Base-by-base conservation (phyloP, 2,329 filamentous ascomycete species). In the Thielaviopsis ethacetica region DNA sequence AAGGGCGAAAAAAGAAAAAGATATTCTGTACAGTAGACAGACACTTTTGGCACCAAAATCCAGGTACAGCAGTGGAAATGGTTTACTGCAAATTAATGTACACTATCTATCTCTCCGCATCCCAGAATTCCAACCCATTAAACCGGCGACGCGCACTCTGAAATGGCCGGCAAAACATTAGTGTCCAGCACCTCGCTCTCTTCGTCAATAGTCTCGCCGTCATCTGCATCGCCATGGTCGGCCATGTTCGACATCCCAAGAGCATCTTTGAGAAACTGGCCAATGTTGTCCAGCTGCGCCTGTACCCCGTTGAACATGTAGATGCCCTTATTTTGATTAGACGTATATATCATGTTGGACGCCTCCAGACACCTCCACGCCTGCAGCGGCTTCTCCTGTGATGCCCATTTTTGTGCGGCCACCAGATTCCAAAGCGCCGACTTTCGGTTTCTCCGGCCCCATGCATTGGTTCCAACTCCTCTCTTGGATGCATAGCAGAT, bases 391-490 rank as follows among this genome's bases (percentile, higher is more conserved):
- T 91, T 91, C 38, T 80, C 82, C 62, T 91, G 80, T 56, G 79
- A 79, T 58, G 91, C 75, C 93, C 93, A 98, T 1, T 83, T 79
- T 65, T 95, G 86, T 0, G 90, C 84, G 1, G 88, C 86, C 47
- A 95, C 77, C 22, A 93, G 78, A 64, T 84, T 86, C 91, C 91
- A 98, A 63, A 95, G 80, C 0, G 88, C 93, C 1, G 91, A 87
- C 73, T 96, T 98, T 54, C 93, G 79, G 61, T 78, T 79, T 62
- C 91, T 79, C 9, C 79, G 77, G 17, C 91, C 90, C 76, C 84
- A 86, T 44, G 74, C 74, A 62, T 83, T 79, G 9, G 78, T 80
- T 1, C 85, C 84, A 3, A 82, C 72, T 2, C 86, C 84, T 26
- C 77, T 77, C 64, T 87, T 88, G 2, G 86, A 83, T 0, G 82